Base-by-base conservation (phyloP, 1,284 basidiomycete genomes). In the Abortiporus biennis region DNA sequence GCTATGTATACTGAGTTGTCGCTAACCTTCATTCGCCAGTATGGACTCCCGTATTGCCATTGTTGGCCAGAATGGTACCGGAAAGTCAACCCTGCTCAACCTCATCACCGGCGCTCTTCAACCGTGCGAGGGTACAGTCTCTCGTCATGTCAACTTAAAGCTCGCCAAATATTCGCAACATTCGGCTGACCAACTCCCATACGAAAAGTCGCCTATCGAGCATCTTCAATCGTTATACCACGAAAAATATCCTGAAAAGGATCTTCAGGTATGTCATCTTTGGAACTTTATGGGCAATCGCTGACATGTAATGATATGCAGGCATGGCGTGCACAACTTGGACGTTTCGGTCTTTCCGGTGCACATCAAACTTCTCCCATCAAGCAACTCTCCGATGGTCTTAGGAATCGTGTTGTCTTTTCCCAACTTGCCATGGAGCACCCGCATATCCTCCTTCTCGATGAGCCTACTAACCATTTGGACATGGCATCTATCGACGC, bases 111-210 rank as follows among this genome's bases (percentile, higher is more conserved):
- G 91, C 40, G 75, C 63, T 12, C 76, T 96, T 27, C 83, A 87
- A 54, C 92, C 96, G 1, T 69, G 68, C 47, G 79, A 90, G 59
- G 95, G 95, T 39, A 88, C 88, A 19, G 65, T 99, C 52, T 87
- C 85, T 39, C 90, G 92, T 55, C 95, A 99, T 65, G 73, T 86
- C 39, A 78, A 75, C 27, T 76, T 99, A 55, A 99, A 99, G 68
- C 81, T 99, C 47, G 92, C 90, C 50, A 94, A 93, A 65, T 99
- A 98, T 76, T 93, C 89, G 29, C 96, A 99, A 71, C 96, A 99
- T 72, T 93, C 89, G 42, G 94, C 96, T 21, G 96, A 99, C 67
- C 96, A 99, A 65, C 78, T 99, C 24, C 96, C 95, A 16, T 98
- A 96, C 68, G 86, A 95, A 56, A 82, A 83, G 66, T 75, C 80